phyloP scores from a whole-genome alignment of 129 eudicot genomes.

The Flaveria bidentis region DNA sequence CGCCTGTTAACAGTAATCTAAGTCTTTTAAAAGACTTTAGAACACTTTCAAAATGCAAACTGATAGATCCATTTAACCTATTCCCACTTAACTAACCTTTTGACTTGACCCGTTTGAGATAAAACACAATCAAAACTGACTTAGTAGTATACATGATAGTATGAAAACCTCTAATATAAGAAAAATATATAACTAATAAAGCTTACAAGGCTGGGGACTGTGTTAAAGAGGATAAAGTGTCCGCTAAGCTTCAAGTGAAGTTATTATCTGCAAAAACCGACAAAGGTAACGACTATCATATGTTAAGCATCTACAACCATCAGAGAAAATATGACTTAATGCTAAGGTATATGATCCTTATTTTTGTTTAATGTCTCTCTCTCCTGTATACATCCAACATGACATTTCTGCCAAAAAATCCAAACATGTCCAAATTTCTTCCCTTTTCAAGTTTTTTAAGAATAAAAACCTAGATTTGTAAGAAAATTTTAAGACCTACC shows the following conservation, averaged over 20 bases:
- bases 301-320: constrained; percentile 22
- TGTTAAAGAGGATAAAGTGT: constrained; percentile 58
- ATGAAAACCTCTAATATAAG: too few relatives aligned
- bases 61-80: too few relatives aligned
- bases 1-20: too few relatives aligned
- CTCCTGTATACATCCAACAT: constrained; percentile 99
- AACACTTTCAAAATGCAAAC: too few relatives aligned
- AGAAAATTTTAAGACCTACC: constrained; percentile 75
- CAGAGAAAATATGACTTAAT: constrained; percentile 47
- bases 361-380: constrained; percentile 78
- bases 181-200: not conserved
- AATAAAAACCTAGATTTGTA: constrained; percentile 61
- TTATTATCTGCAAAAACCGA: constrained; percentile 95
- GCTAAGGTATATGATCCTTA: constrained; percentile 97
- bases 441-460: constrained; percentile 53
- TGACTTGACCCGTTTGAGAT: too few relatives aligned
- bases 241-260: constrained; percentile 76
- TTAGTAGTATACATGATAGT: too few relatives aligned
- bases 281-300: constrained; percentile 61
- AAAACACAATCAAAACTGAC: too few relatives aligned
- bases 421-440: constrained; percentile 21
- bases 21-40: too few relatives aligned
- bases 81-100: too few relatives aligned
- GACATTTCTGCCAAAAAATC: constrained; percentile 70
- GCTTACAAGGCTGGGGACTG: constrained; percentile 71